Conservation (phyloP, 345 rosid species). For the Corchorus olitorius region DNA sequence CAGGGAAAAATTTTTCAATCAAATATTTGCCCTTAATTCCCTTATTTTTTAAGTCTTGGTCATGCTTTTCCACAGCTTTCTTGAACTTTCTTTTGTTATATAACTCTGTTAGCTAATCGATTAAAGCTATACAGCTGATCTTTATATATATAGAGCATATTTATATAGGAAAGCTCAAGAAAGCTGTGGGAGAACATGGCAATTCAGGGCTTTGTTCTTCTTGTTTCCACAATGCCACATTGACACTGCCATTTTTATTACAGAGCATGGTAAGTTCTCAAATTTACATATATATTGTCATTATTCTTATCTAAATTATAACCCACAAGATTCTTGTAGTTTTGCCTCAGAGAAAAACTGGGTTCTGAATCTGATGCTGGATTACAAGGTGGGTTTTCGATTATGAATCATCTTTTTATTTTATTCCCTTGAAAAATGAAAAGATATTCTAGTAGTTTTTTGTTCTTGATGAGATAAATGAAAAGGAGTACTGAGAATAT, state of each 20-base stretch:
- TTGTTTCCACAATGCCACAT: background rate
- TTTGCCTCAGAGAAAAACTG: background rate
- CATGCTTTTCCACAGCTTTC: slow-evolving; percentile 96
- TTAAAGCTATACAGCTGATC: background rate
- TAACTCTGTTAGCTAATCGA: background rate
- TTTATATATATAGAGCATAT: background rate
- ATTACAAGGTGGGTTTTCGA: slow-evolving; percentile 19
- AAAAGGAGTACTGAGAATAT: background rate
- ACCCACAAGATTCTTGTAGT: background rate
- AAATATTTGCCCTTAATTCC: background rate
- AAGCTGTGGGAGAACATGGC: slow-evolving; percentile 86
- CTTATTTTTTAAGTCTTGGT: slow-evolving; percentile 39
- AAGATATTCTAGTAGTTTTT: too few relatives aligned
- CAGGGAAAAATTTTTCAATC: background rate
- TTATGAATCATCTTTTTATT: too few relatives aligned
- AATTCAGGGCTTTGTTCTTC: slow-evolving; percentile 40
- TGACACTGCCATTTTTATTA: background rate
- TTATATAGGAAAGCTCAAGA: slow-evolving; percentile 58
- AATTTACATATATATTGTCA: slow-evolving; percentile 11
- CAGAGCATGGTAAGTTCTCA: slow-evolving; percentile 22
- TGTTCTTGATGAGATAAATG: too few relatives aligned
- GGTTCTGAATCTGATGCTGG: slow-evolving; percentile 14
- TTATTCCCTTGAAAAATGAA: too few relatives aligned
- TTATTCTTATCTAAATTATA: slow-evolving; percentile 5
- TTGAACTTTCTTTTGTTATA: slow-evolving; percentile 54